Conservation (phyloP, 257 asterid genomes). For the Hygrophila difformis region DNA sequence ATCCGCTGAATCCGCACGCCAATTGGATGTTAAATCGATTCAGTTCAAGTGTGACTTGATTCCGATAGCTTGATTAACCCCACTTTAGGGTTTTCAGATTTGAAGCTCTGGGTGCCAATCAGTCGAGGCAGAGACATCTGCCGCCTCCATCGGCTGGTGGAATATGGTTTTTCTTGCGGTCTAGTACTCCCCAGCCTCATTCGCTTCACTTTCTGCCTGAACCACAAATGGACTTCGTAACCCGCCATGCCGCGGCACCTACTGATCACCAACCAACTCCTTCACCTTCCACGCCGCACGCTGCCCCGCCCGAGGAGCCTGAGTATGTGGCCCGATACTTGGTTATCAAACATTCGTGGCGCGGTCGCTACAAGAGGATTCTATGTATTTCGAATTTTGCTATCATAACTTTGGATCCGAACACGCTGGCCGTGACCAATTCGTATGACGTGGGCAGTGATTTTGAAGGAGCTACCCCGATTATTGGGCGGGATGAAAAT, state of each 20-base stretch:
- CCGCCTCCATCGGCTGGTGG: constrained; percentile 81
- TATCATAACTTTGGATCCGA: constrained; percentile 76
- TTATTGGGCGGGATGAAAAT: constrained; percentile 72
- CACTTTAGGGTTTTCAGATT: constrained; percentile 34
- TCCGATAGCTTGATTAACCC: constrained; percentile 16
- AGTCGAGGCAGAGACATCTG: constrained; percentile 89
- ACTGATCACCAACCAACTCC: constrained; percentile 28
- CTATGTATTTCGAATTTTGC: constrained; percentile 60
- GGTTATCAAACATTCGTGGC: constrained; percentile 96
- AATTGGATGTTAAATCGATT: constrained; percentile 23
- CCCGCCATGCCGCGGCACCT: constrained; percentile 52
- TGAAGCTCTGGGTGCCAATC: constrained; percentile 99
- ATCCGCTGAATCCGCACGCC: constrained; percentile 22
- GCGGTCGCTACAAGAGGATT: constrained; percentile 92
- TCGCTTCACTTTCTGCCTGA: constrained; percentile 72
- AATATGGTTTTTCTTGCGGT: constrained; percentile 78
- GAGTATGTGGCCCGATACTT: constrained; percentile 81
- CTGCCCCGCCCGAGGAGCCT: constrained; percentile 63
- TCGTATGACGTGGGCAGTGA: constrained; percentile 76
- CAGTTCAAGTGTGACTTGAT: constrained; percentile 21
- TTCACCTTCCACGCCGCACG: constrained; percentile 29
- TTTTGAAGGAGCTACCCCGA: constrained; percentile 84
- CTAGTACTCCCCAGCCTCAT: constrained; percentile 57
- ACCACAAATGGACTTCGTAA: constrained; percentile 72
- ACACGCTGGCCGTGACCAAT: constrained; percentile 67